Evolutionary conservation across 2,329 filamentous ascomycete species (phyloP), one percentile per base, ranked within the genome.

Genomic region (Exophiala sp.): DNA sequence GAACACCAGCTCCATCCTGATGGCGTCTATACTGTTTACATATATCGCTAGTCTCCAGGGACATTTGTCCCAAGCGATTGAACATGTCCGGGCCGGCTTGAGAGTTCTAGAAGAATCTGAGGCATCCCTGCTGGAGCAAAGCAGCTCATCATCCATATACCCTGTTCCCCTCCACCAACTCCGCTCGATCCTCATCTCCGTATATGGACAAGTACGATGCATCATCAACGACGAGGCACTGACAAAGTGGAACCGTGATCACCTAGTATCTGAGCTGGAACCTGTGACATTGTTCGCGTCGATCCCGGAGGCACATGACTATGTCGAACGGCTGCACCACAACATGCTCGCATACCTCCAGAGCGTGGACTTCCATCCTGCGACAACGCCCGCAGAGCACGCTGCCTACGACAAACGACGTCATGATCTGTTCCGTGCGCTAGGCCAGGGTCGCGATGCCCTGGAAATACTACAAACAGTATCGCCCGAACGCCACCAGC

Each of bases 11-110:
- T 51, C 43, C 18, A 67, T 71, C 1, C 58, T 80, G 10, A 66
- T 78, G 2, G 75, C 74, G 10, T 79, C 77, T 54, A 63, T 79
- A 1, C 66, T 81, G n/a, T 79, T 81, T 53, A 75, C 78, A 18
- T 80, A 78, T 61, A 73, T 81, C 44, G 79, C 81, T 62, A 78
- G 79, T 59, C 69, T 82, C 54, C 76, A 77, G 36, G 74, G 76
- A 38, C 75, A 81, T 52, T 71, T 75, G 36, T 62, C 64, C 3
- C 72, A 73, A 11, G 75, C 77, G 1, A 63, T 72, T 11, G 58
- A 65, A 11, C 72, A 75, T 60, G 61, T 65, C 6, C 61, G 61
- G 6, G 60, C 63, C n/a, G 67, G 67, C 1, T 44, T 66, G 9
- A 65, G 65, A 18, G 68, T 70, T 32, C 54, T 68, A n/a, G 47